These are phyloP conservation scores for Acorus gramineus DNA, from an alignment of 106 monocot species.

Conservation along the genomic window DNA sequence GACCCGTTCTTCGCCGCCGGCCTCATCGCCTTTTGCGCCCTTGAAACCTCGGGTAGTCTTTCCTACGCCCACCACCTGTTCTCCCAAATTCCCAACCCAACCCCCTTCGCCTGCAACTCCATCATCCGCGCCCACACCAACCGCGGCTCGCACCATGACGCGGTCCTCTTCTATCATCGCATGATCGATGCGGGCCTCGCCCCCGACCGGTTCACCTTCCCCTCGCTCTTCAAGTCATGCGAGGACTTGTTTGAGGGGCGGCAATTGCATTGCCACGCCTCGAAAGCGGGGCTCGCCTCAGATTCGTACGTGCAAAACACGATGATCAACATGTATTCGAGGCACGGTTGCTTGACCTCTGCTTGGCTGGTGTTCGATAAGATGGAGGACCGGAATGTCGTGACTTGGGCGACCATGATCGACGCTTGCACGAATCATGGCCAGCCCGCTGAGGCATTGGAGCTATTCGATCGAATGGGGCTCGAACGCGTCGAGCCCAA, in stretches of 20 bases:
- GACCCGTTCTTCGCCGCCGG: conserved; percentile 13
- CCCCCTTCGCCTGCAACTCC: conserved; percentile 15
- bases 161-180: neutral
- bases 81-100: conserved; percentile 15
- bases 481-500: no score
- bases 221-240: conserved; percentile 18
- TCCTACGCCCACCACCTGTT: conserved; percentile 9
- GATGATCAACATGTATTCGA: no score
- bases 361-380: no score
- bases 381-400: no score
- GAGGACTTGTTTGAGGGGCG: neutral
- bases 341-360: no score
- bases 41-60: neutral
- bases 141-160: neutral
- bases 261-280: neutral
- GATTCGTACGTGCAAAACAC: no score
- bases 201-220: conserved; percentile 19
- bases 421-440: no score
- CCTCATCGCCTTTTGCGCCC: conserved; percentile 4
- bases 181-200: neutral
- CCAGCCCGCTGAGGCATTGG: no score
- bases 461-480: no score
- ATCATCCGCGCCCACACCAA: conserved; percentile 14
- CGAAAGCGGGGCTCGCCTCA: no score
- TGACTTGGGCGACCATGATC: no score